Percentiles rank a stretch among this genome's conserved stretches.
Evolutionary conservation across 1,139 yeast genomes (phyloP).

Genomic region (Candida glucosophila): DNA sequence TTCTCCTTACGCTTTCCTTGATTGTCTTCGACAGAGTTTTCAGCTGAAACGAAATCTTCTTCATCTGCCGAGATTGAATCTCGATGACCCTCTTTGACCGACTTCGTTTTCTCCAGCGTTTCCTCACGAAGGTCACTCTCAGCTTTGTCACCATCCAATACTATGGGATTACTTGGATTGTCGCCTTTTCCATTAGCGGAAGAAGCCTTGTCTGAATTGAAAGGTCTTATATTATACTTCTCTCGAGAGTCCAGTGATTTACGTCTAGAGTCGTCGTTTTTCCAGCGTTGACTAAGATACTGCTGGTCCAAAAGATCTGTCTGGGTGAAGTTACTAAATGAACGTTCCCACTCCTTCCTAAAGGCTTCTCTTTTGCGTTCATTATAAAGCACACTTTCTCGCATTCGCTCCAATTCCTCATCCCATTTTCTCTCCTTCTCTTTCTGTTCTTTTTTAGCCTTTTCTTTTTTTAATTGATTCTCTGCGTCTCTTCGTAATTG

Average conservation of each 20-base stretch:
- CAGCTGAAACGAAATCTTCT: not conserved
- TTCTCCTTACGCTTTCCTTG: constrained; percentile 9
- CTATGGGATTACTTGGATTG: constrained; percentile 16
- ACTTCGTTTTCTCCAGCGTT: constrained; percentile 1
- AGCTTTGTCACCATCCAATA: constrained; percentile 14
- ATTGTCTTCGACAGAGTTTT: constrained; percentile 1
- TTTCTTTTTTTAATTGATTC: constrained; percentile 6
- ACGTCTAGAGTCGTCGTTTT: not conserved
- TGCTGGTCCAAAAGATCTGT: constrained; percentile 7
- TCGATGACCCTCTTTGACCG: constrained; percentile 1
- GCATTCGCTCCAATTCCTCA: too few relatives aligned
- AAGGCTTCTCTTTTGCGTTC: constrained; percentile 13
- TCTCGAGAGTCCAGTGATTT: too few relatives aligned
- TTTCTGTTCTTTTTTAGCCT: constrained; percentile 6
- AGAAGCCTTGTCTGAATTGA: constrained; percentile 1
- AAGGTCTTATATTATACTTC: constrained; percentile 1
- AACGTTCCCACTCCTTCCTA: constrained; percentile 14
- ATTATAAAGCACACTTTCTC: constrained; percentile 7
- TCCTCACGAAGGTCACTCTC: constrained; percentile 1
- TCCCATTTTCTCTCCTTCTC: constrained; percentile 4
- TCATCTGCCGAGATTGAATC: not conserved
- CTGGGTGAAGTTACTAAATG: constrained; percentile 7
- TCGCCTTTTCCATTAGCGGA: constrained; percentile 7
- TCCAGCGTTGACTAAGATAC: constrained; percentile 1
- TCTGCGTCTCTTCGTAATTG: constrained; percentile 7